Evolutionary conservation across 768 basidiomycete species (phyloP), one percentile per base, ranked within the genome.

Genomic region (Leccinum arenicola): DNA sequence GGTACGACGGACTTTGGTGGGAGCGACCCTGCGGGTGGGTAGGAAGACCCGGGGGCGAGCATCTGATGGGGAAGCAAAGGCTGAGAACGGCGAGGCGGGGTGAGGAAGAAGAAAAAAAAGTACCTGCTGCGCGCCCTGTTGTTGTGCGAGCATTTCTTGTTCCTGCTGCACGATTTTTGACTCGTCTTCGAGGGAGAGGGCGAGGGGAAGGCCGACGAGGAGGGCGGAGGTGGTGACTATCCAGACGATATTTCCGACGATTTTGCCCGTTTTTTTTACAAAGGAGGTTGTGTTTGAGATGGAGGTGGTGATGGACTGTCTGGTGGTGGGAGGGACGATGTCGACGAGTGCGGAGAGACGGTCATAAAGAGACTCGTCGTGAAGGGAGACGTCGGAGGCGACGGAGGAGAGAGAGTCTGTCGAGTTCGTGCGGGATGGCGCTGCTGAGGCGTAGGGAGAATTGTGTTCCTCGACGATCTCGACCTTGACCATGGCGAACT

Each of bases 151-250:
- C 83, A 93, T 84, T 76, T 98, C 95, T 76, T 91, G 88, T 76
- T 98, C 97, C 76, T 98, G 95, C 50, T 88, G 87, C 11, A 94
- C 88, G 58, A 96, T 84, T 76, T 95, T 94, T 55, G 92, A 89
- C 78, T 99, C 97, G 75, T 97, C 96, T 76, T 99, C 97, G 66
- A 98, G 80, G 61, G 87, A 89, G 66, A 98, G 82, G 5, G 95
- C 94, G 61, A 98, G 81, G 35, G 97, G 97, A 40, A 99, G 80
- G 14, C 93, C 97, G 52, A 99, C 89, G 64, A 99, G 84, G 56
- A 99, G 80, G 1, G 95, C 95, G 48, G 89, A 92, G 9, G 96
- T 98, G 56, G 93, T 95, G 70, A 98, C 79, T 61, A 97, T 82
- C 97, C 97, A 99, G 57, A 95, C 91, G 65, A 94, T 76, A 73